phyloP scores from a whole-genome alignment of 225 moss, liverwort and hornwort species.

The Antitrichia curtipendula region DNA sequence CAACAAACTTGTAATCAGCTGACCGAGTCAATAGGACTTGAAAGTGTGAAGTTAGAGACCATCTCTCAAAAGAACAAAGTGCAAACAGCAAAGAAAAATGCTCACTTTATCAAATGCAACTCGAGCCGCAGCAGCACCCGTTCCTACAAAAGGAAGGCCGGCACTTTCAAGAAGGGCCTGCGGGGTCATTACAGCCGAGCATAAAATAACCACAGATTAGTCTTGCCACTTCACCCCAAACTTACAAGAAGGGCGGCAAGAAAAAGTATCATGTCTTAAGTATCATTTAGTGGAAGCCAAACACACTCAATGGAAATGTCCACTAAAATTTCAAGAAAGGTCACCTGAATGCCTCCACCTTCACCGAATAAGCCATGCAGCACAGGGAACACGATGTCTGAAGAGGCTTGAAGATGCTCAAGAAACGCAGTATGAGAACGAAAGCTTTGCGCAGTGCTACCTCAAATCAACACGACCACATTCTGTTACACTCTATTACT shows the following conservation, averaged over 20 bases:
- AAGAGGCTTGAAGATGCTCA: slow-evolving; percentile 50
- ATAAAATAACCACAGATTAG: not conserved
- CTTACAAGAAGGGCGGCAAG: not conserved
- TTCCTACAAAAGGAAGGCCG: slow-evolving; percentile 80
- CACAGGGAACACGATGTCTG: slow-evolving; percentile 89
- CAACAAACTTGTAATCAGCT: slow-evolving; percentile 3
- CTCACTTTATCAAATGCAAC: slow-evolving; percentile 88
- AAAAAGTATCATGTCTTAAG: not conserved
- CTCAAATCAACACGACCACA: not conserved
- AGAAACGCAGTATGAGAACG: slow-evolving; percentile 48
- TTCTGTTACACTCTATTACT: not conserved
- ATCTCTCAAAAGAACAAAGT: not conserved
- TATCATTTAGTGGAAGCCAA: not conserved
- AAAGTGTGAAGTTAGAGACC: not conserved
- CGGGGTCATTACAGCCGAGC: not conserved
- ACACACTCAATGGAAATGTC: not conserved
- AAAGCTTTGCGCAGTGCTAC: slow-evolving; percentile 55
- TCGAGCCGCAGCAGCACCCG: slow-evolving; percentile 64
- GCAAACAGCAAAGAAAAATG: not conserved
- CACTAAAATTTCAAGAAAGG: not conserved
- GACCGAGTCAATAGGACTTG: not conserved
- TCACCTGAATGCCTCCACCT: slow-evolving; percentile 94
- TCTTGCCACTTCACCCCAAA: not conserved
- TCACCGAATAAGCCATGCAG: slow-evolving; percentile 90
- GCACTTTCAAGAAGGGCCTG: slow-evolving; percentile 72